Base-by-base conservation (phyloP, 2,329 filamentous ascomycete genomes). In the Stachybotrys chartarum region DNA sequence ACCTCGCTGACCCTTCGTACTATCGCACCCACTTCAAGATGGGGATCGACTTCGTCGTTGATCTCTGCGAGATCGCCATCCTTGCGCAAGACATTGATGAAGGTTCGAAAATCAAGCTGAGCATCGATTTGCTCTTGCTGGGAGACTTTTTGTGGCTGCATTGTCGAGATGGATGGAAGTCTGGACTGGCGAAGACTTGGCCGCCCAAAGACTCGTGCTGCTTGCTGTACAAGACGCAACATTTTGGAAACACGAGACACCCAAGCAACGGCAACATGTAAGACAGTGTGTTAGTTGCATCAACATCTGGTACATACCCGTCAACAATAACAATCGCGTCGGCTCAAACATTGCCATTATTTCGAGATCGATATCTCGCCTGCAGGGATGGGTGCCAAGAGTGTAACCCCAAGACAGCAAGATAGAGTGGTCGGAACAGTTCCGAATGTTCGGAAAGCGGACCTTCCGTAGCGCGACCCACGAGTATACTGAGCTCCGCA, bases 21-120 rank as follows among this genome's bases (percentile, higher is more conserved):
- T 53, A 80, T 78, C 12, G 78, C 78, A 5, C 65, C 74, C 0
- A 68, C 72, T 60, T 80, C 75, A 39, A 79, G 69, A 52, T 78
- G 58, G 5, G 76, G 72, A 54, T 79, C 74, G 14, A 75, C 61
- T 46, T 72, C 67, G 1, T 65, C 55, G 55, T 75, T 66, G 57
- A 78, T 78, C 52, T 78, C 75, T 11, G 70, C 68, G 0, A 79
- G 61, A 60, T 79, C 76, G 35, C 65, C 61, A 56, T 80, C 76
- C 3, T 66, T 57, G 39, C 67, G 67, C 1, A 78, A 68, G 7
- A 67, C 64, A 1, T 78, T 69, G 44, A 80, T 68, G 54, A 79
- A 80, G 1, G 69, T 66, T 5, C 77, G 72, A 61, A 80, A 79
- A 57, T 71, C 69, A 51, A 72, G 63, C 44, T 70, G 63, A 51